Evolutionary conservation across 108 stramenopile genomes (phyloP), one percentile per base, ranked within the genome.

Genomic region (Nitzschia inconspicua): DNA sequence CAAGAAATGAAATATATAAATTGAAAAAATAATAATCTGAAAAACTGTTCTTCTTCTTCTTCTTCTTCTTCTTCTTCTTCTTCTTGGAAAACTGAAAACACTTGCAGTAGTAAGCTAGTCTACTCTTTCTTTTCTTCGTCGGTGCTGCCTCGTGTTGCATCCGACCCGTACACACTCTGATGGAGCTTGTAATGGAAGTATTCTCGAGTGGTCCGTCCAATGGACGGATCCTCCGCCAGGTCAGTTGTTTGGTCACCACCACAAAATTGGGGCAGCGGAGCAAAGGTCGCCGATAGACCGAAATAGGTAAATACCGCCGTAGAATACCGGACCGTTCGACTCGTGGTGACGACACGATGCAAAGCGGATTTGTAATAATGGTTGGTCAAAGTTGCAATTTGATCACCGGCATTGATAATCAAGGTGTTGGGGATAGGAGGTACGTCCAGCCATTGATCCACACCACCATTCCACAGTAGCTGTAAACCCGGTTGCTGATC

Each of bases 301-400:
- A 59, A 59, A 22, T 59, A 59, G 11, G 58, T 59, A 44, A 59
- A 59, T 8, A 59, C 58, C 4, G 58, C 58, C 6, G 58, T 59
- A 40, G 32, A 36, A 24, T 36, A 59, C 4, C 58, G 58, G 14
- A 24, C 14, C 23, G 26, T 18, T 41, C 43, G 22, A 9, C 43
- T 44, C 18, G 40, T 44, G 3, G 58, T 59, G 24, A 59, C 58
- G 3, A 59, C 58, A 9, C 58, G 58, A 59, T 59, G 58, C 42
- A 59, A 14, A 11, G 58, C 58, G 26, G 58, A 59, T 46, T 36
- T 9, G 43, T 59, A 59, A 22, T 22, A 25, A 46, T 59, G 43
- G 24, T 59, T 59, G 44, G 58, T 44, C 18, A 59, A 24, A 23
- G 26, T 25, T 3, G 58, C 40, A 59, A 59, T 59, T 27, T 59